Evolutionary conservation across 805 yeast species (phyloP).

Genomic region (Yamadazyma paraphyllophila): DNA sequence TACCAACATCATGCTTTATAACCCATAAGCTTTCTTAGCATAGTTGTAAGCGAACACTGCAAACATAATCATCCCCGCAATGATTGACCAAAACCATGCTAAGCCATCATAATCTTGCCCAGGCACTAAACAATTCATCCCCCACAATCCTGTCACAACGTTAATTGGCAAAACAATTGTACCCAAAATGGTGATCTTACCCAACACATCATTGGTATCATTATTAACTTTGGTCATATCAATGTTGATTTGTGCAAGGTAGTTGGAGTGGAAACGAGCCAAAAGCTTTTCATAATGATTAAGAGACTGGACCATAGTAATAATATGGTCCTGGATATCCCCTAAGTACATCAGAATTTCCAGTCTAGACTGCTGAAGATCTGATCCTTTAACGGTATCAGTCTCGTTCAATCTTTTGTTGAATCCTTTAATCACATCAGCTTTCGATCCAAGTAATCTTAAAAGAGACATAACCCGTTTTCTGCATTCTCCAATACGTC

Average conservation of each 20-base stretch:
- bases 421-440: slow-evolving; percentile 96
- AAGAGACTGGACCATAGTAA: slow-evolving; percentile 93
- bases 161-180: slow-evolving; percentile 94
- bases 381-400: slow-evolving; percentile 25
- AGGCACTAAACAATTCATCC: slow-evolving; percentile 96
- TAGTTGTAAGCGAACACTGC: slow-evolving; percentile 39
- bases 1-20: slow-evolving; percentile 17
- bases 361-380: slow-evolving; percentile 38
- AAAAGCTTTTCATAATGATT: slow-evolving; percentile 92
- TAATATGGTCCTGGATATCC: slow-evolving; percentile 96
- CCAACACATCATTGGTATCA: slow-evolving; percentile 94
- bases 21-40: slow-evolving; percentile 39
- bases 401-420: slow-evolving; percentile 71
- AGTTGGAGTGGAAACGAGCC: slow-evolving; percentile 94
- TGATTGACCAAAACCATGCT: slow-evolving; percentile 41
- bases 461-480: slow-evolving; percentile 89
- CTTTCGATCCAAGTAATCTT: slow-evolving; percentile 84
- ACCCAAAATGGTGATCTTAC: slow-evolving; percentile 90
- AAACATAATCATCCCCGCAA: slow-evolving; percentile 33
- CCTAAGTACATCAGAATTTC: slow-evolving; percentile 95
- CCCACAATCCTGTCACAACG: slow-evolving; percentile 96
- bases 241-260: slow-evolving; percentile 92
- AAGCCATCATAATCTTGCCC: slow-evolving; percentile 62
- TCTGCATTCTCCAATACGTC: slow-evolving; percentile 93
- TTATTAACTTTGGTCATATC: slow-evolving; percentile 97